Evolutionary conservation across 1,284 basidiomycete genomes (phyloP).

Genomic region (Trichosporon sp.): DNA sequence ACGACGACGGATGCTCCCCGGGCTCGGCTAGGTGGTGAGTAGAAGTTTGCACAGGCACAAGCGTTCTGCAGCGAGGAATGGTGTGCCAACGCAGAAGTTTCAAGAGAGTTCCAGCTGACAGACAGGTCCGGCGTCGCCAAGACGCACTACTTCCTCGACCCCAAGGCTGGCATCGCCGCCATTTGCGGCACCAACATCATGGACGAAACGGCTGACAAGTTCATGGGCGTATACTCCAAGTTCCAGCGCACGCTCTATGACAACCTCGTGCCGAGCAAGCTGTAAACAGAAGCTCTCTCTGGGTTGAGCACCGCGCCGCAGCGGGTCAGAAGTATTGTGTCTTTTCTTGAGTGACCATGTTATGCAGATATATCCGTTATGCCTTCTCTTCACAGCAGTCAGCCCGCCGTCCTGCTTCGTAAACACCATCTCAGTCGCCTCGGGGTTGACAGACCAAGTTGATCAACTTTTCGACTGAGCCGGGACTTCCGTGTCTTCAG

Average conservation of each 20-base stretch:
- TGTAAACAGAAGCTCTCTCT: neutral
- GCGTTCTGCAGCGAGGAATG: too few species aligned
- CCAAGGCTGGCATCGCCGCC: conserved; percentile 16
- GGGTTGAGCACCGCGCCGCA: neutral
- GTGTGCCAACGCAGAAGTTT: too few species aligned
- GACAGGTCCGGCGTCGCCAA: conserved; percentile 26
- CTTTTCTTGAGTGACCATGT: neutral
- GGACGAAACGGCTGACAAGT: neutral
- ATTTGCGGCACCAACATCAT: neutral
- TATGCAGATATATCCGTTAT: too few species aligned
- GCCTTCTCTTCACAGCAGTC: too few species aligned
- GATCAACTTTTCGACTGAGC: too few species aligned
- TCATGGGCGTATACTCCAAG: neutral
- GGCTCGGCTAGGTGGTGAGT: conserved; percentile 19
- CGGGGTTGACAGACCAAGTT: too few species aligned
- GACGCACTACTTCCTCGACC: conserved; percentile 27
- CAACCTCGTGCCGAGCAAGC: neutral
- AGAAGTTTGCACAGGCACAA: too few species aligned
- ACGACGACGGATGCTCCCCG: conserved; percentile 10
- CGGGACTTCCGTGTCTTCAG: too few species aligned
- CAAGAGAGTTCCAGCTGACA: too few species aligned
- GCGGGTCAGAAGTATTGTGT: neutral
- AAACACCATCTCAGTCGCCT: too few species aligned
- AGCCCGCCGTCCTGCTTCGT: too few species aligned
- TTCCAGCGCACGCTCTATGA: neutral